Percentiles rank a stretch among this genome's conserved stretches.
These are phyloP conservation scores for Tricholomella constricta DNA, from an alignment of 768 basidiomycete genomes.

Conservation along the genomic window DNA sequence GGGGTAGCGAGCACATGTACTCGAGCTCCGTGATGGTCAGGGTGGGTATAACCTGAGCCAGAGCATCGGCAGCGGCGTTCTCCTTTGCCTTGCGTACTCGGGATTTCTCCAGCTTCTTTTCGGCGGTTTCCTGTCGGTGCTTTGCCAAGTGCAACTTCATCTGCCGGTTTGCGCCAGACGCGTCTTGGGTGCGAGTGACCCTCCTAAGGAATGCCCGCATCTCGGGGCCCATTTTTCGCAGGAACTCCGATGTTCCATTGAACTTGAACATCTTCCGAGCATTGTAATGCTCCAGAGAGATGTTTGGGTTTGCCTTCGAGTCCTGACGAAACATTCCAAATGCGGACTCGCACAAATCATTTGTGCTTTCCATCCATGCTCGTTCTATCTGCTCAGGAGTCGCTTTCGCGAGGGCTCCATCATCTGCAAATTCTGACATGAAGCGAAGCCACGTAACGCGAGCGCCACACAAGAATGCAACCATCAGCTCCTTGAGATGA, in stretches of 20 bases:
- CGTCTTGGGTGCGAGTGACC: background rate
- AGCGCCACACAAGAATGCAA: constrained; percentile 29
- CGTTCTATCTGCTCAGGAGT: background rate
- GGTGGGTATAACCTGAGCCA: background rate
- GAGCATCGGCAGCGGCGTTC: background rate
- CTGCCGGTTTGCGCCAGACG: background rate
- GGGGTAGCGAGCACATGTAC: background rate
- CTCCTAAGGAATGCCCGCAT: background rate
- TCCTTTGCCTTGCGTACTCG: background rate
- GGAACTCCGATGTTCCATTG: background rate
- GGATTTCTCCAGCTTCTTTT: background rate
- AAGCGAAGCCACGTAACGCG: constrained; percentile 22
- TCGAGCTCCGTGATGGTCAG: background rate
- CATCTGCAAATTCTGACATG: constrained; percentile 19
- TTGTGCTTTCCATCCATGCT: background rate
- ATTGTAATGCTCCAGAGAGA: background rate
- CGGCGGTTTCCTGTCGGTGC: background rate
- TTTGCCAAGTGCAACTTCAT: background rate
- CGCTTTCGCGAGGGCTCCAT: constrained; percentile 1
- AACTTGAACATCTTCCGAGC: background rate
- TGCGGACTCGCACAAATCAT: background rate
- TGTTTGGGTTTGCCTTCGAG: background rate
- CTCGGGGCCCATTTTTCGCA: background rate
- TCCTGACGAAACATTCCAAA: background rate
- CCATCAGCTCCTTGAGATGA: constrained; percentile 16